These are phyloP conservation scores for Sugiyamaella sp. DNA, from an alignment of 1,139 yeast genomes.

Conservation along the genomic window DNA sequence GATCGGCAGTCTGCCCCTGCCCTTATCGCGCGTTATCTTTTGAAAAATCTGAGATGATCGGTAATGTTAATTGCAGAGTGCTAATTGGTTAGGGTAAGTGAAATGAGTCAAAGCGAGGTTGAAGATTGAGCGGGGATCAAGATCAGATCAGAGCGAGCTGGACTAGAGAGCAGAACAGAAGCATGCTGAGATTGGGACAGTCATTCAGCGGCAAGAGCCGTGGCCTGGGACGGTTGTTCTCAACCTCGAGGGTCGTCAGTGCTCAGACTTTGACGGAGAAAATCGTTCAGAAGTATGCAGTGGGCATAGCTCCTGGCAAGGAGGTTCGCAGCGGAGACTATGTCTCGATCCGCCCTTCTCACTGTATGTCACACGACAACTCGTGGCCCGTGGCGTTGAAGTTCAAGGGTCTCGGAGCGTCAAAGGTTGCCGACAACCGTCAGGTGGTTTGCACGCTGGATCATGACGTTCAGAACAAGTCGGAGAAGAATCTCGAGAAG, in stretches of 20 bases:
- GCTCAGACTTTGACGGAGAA: slow-evolving; percentile 89
- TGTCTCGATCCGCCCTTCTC: slow-evolving; percentile 92
- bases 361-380: slow-evolving; percentile 98
- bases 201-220: slow-evolving; percentile 1
- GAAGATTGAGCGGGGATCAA: neutral
- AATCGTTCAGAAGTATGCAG: slow-evolving; percentile 91
- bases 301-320: slow-evolving; percentile 72
- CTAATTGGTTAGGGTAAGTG: slow-evolving; percentile 14
- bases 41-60: slow-evolving; percentile 11
- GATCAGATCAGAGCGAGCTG: neutral
- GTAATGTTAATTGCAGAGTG: neutral
- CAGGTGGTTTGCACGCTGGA: slow-evolving; percentile 96
- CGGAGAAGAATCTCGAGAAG: slow-evolving; percentile 84
- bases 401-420: slow-evolving; percentile 93
- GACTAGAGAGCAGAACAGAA: neutral
- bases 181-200: slow-evolving; percentile 11
- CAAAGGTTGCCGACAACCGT: slow-evolving; percentile 73
- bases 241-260: slow-evolving; percentile 9
- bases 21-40: slow-evolving; percentile 16
- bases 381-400: slow-evolving; percentile 99
- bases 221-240: slow-evolving; percentile 3
- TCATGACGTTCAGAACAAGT: slow-evolving; percentile 94
- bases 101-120: slow-evolving; percentile 9
- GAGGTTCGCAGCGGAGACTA: slow-evolving; percentile 87
- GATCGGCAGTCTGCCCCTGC: slow-evolving; percentile 4